Conservation (phyloP, 1,139 yeast species). For the Geotrichum restrictum region DNA sequence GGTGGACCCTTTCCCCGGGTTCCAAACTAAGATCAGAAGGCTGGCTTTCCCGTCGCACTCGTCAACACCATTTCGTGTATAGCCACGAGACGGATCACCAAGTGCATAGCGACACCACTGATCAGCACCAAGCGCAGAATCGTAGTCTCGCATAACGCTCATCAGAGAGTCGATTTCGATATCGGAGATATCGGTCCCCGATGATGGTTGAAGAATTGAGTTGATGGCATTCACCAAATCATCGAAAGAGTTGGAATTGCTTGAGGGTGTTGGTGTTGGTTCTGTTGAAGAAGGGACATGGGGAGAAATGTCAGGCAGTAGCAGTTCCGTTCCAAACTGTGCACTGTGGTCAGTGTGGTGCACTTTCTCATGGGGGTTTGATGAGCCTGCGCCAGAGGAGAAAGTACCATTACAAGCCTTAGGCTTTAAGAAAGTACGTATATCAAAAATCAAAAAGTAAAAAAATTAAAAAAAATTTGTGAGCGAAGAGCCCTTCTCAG, state of each 20-base stretch:
- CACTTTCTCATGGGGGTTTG: too few relatives aligned
- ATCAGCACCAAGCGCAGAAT: constrained; percentile 39
- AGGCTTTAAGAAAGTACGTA: too few relatives aligned
- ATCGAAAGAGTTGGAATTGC: constrained; percentile 34
- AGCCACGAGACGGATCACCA: constrained; percentile 48
- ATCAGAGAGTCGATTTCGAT: constrained; percentile 52
- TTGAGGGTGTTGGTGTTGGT: too few relatives aligned
- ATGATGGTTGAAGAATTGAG: constrained; percentile 39
- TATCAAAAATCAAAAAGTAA: too few relatives aligned
- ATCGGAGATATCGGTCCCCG: constrained; percentile 46
- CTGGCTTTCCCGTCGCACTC: constrained; percentile 68
- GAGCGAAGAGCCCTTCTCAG: too few relatives aligned
- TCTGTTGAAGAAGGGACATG: too few relatives aligned
- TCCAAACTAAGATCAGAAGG: constrained; percentile 65
- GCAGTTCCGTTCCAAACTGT: too few relatives aligned
- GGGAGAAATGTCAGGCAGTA: too few relatives aligned
- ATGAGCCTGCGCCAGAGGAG: too few relatives aligned
- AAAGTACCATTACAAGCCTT: too few relatives aligned
- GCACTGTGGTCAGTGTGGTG: too few relatives aligned
- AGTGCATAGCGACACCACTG: constrained; percentile 64
- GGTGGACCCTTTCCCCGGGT: constrained; percentile 61
- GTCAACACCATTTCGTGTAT: constrained; percentile 57
- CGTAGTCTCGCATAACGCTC: constrained; percentile 49
- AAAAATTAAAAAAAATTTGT: too few relatives aligned
- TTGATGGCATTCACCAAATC: constrained; percentile 36